A percentile compares a stretch with the other conserved stretches of the same genome.
phyloP scores from a whole-genome alignment of 2,329 filamentous ascomycete species.

The Xylariales sp. region DNA sequence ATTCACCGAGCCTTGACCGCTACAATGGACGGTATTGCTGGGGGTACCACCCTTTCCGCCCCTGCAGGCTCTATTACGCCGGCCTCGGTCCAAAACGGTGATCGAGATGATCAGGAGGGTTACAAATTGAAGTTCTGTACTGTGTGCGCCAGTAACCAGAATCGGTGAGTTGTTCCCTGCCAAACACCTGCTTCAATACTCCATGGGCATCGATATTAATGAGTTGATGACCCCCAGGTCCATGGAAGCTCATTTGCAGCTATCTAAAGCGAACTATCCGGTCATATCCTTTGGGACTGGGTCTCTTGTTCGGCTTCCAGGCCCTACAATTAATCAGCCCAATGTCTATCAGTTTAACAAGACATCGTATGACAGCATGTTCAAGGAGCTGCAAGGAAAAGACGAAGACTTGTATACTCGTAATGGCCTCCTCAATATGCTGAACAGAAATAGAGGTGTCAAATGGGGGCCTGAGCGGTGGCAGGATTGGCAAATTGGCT shows the following conservation, averaged over 20 bases:
- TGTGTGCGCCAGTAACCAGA: constrained; percentile 98
- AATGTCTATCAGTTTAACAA: constrained; percentile 99
- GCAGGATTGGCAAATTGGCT: constrained; percentile 93
- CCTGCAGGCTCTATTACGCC: constrained; percentile 18
- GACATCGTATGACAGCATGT: constrained; percentile 92
- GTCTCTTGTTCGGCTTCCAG: constrained; percentile 87
- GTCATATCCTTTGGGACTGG: constrained; percentile 98
- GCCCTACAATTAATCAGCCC: constrained; percentile 84
- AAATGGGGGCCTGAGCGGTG: constrained; percentile 96
- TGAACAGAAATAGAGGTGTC: constrained; percentile 83
- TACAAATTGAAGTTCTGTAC: constrained; percentile 97
- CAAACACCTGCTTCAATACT: too few relatives aligned
- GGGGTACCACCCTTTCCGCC: constrained; percentile 21
- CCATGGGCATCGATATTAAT: constrained; percentile 10
- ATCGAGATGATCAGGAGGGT: constrained; percentile 47
- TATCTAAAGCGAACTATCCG: constrained; percentile 83
- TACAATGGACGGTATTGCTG: constrained; percentile 36
- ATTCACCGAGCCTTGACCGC: too few relatives aligned
- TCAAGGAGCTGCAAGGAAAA: constrained; percentile 81
- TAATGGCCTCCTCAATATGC: constrained; percentile 94
- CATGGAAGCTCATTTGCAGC: constrained; percentile 98
- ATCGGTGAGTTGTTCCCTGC: constrained; percentile 59
- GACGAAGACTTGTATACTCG: constrained; percentile 83
- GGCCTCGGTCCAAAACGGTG: constrained; percentile 34
- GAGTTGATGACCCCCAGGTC: constrained; percentile 47